Conservation (phyloP, 2,329 filamentous ascomycete species). For the Nemania sp. region DNA sequence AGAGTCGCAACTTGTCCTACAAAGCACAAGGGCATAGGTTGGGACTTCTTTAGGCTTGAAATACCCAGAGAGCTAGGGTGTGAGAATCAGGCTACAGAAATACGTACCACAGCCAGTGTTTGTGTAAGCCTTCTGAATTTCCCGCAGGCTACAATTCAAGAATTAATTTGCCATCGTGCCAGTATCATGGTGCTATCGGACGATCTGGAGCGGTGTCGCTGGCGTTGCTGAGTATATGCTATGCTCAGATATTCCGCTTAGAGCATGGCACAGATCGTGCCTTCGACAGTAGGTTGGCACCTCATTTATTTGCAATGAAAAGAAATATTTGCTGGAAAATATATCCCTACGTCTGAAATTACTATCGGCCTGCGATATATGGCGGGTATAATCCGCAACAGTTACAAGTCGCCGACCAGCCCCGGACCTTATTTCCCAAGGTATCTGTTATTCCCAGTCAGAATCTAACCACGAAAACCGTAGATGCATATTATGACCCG, state of each 20-base stretch:
- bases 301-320: too few species aligned
- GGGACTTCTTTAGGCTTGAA: too few species aligned
- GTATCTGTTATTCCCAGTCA: not conserved
- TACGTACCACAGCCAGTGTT: not conserved
- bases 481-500: not conserved
- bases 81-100: not conserved
- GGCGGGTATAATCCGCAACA: slow-evolving; percentile 3
- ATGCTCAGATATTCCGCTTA: not conserved
- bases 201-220: not conserved
- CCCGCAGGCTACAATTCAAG: not conserved
- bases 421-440: too few species aligned
- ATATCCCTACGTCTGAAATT: slow-evolving; percentile 1
- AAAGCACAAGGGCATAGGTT: too few species aligned
- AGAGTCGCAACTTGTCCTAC: not conserved
- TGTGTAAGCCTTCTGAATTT: not conserved
- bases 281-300: too few species aligned
- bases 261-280: not conserved
- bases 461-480: not conserved
- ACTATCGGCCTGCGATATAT: slow-evolving; percentile 16
- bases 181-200: not conserved
- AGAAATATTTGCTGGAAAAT: not conserved
- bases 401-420: not conserved
- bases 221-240: not conserved
- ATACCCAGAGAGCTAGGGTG: not conserved
- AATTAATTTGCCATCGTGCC: slow-evolving; percentile 5